These are phyloP conservation scores for Gleditsia sinensis DNA, from an alignment of 306 rosid genomes.

Conservation along the genomic window DNA sequence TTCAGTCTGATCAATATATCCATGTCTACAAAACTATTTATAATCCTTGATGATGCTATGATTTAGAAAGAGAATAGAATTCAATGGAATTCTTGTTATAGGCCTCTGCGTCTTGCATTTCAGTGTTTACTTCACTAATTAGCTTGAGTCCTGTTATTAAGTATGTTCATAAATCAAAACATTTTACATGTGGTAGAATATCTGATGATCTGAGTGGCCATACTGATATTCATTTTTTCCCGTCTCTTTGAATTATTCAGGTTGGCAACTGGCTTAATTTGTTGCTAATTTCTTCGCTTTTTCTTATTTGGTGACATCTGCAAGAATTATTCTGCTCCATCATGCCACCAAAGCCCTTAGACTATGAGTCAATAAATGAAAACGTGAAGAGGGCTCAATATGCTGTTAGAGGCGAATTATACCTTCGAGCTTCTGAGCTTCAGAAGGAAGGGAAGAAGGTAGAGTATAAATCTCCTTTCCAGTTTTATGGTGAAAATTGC, in stretches of 20 bases:
- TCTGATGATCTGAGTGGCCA: neutral
- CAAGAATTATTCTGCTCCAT: constrained; percentile 44
- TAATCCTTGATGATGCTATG: constrained; percentile 20
- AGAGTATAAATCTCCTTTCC: constrained; percentile 8
- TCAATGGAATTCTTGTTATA: neutral
- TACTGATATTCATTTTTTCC: neutral
- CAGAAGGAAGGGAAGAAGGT: constrained; percentile 98
- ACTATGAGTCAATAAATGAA: constrained; percentile 72
- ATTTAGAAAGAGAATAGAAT: neutral
- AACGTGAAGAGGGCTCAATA: constrained; percentile 93
- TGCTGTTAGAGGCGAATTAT: constrained; percentile 96
- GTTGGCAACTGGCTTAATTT: constrained; percentile 39
- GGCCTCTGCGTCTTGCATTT: neutral
- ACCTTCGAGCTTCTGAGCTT: constrained; percentile 95
- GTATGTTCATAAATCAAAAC: constrained; percentile 8
- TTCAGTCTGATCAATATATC: neutral
- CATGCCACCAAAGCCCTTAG: constrained; percentile 89
- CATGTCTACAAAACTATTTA: neutral
- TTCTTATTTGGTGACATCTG: constrained; percentile 33
- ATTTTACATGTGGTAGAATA: neutral
- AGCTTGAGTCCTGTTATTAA: constrained; percentile 3
- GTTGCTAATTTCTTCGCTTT: constrained; percentile 22
- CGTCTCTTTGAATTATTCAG: constrained; percentile 30
- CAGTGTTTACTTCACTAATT: neutral
- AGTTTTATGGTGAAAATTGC: neutral